Conservation (phyloP, 768 basidiomycete genomes). For the Boletus insuetus region DNA sequence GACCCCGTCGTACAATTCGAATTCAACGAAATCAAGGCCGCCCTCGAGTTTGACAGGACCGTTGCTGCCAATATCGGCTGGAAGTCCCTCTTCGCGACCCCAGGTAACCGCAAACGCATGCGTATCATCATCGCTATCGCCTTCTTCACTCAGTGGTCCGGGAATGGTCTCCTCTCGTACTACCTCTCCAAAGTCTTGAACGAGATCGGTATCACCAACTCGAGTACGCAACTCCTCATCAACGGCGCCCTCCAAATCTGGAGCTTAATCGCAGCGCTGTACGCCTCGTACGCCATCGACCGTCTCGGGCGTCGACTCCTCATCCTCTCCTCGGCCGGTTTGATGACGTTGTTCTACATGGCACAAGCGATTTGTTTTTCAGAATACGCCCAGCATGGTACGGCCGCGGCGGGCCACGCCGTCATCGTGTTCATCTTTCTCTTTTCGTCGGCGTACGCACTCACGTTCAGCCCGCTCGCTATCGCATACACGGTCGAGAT, state of each 20-base stretch:
- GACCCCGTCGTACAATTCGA: conserved; percentile 73
- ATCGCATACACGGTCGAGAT: conserved; percentile 70
- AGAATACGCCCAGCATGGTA: conserved; percentile 45
- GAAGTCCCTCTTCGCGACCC: conserved; percentile 62
- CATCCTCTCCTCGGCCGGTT: conserved; percentile 53
- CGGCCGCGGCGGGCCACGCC: conserved; percentile 48
- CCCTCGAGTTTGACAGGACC: conserved; percentile 63
- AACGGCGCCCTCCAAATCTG: conserved; percentile 60
- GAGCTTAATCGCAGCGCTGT: conserved; percentile 18
- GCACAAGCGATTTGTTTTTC: conserved; percentile 69
- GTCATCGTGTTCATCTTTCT: conserved; percentile 55
- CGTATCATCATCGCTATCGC: conserved; percentile 63
- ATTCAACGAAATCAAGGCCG: conserved; percentile 79
- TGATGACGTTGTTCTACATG: conserved; percentile 66
- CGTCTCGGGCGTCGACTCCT: conserved; percentile 62
- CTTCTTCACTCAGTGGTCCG: conserved; percentile 75
- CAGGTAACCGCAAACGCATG: conserved; percentile 70
- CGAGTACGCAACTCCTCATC: conserved; percentile 55
- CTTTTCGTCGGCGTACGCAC: conserved; percentile 50
- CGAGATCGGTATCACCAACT: conserved; percentile 55
- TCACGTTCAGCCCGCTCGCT: conserved; percentile 77
- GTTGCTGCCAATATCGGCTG: conserved; percentile 62
- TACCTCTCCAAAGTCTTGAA: conserved; percentile 70
- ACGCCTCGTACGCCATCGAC: conserved; percentile 42
- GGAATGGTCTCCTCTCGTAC: conserved; percentile 69